Base-by-base conservation (phyloP, 2,329 filamentous ascomycete genomes). In the Scytalidium lignicola region DNA sequence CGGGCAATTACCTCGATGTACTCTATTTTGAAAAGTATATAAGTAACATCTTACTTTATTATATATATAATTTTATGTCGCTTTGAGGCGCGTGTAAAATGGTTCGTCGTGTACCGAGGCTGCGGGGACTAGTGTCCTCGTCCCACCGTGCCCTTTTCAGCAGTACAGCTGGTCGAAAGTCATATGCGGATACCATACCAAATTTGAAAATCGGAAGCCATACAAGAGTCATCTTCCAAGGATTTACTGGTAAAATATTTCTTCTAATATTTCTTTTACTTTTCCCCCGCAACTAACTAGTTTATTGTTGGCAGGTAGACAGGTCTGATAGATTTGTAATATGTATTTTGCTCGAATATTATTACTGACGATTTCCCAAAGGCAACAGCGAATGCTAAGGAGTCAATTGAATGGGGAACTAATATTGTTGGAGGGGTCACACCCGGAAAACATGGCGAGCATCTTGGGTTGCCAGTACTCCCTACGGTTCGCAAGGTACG, bases 351-450 rank as follows among this genome's bases (percentile, higher is more conserved):
- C 32, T 37, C 5, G 32, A 37, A 17, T 26, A 37, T 37, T 37
- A 17, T 37, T 21, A 41, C 39, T 49, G 17, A 46, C n/a, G n/a
- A 23, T 13, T 26, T n/a, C 3, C 21, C 15, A 46, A 41, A 82
- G 68, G 86, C 87, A 10, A 91, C 87, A 2, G 79, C 80, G 57
- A 90, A 92, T 67, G 87, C 86, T 26, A 79, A 80, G 65, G 85
- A 90, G 64, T 89, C 86, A 12, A 70, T 91, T 51, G 80, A 75
- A 65, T 92, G 86, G 78, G 88, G 88, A 12, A 91, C 88, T 37
- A 86, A 88, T 32, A 83, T 92, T 51, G 85, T 92, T 0, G 88
- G 88, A 23, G 87, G 87, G 21, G 85, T 90, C 17, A 88, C 81
- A 47, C 88, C 87, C 1, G 82, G 82, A 3, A 80, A 83, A 44